Evolutionary conservation across 164 flowering plant species (phyloP).

Genomic region (Amborella trichopoda): DNA sequence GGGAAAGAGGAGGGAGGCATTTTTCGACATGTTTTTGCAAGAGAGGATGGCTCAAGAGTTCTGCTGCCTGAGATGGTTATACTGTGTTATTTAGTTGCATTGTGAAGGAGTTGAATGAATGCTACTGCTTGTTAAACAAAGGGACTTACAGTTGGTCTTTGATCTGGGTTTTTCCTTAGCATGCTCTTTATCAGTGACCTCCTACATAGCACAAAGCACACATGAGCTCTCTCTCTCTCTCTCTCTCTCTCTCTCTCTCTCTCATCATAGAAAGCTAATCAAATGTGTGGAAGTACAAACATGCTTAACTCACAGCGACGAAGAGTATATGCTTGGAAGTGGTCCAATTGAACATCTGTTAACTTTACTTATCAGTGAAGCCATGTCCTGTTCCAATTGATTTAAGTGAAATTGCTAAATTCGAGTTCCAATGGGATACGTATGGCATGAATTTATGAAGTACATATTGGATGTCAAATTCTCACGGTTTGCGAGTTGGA

Average conservation of each 20-base stretch:
- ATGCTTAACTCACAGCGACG: constrained; percentile 60
- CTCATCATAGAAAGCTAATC: too few species aligned
- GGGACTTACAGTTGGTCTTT: constrained; percentile 54
- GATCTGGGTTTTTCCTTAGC: constrained; percentile 62
- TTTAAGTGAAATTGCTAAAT: too few species aligned
- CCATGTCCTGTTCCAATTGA: constrained; percentile 44
- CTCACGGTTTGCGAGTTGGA: too few species aligned
- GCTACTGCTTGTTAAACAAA: not conserved
- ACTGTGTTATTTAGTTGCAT: not conserved
- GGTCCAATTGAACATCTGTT: constrained; percentile 52
- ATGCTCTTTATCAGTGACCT: constrained; percentile 51
- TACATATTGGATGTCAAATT: too few species aligned
- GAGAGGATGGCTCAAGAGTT: constrained; percentile 59
- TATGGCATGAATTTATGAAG: too few species aligned
- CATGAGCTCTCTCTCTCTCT: too few species aligned
- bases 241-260: too few species aligned
- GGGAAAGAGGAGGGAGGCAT: constrained; percentile 27
- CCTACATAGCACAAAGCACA: constrained; percentile 15
- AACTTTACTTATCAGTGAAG: constrained; percentile 60
- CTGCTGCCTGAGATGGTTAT: constrained; percentile 44
- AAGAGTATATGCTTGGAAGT: constrained; percentile 54
- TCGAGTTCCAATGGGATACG: too few species aligned
- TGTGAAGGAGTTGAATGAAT: not conserved
- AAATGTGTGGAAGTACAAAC: too few species aligned
- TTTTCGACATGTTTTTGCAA: constrained; percentile 59